Evolutionary conservation across 306 rosid genomes (phyloP).

Genomic region (Ochetophila trinervis): DNA sequence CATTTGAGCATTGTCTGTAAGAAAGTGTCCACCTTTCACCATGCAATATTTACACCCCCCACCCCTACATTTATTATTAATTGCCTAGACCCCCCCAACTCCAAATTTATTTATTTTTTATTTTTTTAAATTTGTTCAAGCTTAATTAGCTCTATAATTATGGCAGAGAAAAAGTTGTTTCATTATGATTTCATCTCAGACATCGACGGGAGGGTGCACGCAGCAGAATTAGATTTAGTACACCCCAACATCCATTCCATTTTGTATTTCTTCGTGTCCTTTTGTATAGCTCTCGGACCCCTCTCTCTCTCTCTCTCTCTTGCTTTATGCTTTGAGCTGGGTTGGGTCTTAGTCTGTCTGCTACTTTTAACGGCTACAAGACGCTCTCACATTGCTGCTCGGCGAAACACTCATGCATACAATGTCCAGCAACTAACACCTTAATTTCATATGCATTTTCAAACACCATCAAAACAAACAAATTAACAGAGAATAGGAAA

Average conservation of each 20-base stretch:
- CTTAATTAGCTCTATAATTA: no score
- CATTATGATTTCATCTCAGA: no score
- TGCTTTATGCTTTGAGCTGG: neutral
- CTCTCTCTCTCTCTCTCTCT: neutral
- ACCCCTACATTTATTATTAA: conserved; percentile 3
- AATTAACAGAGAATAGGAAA: no score
- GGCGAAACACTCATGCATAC: neutral
- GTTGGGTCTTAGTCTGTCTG: neutral
- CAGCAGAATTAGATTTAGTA: no score
- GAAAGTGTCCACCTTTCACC: conserved; percentile 17
- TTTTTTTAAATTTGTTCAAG: neutral
- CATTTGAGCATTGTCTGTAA: neutral
- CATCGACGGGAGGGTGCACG: no score
- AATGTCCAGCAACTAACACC: neutral
- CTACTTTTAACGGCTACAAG: neutral
- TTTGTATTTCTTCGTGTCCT: conserved; percentile 9
- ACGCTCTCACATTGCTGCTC: neutral
- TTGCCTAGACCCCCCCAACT: neutral
- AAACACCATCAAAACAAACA: no score
- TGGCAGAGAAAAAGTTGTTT: no score
- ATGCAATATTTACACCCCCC: conserved; percentile 15
- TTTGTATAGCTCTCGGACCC: neutral
- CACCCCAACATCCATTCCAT: no score
- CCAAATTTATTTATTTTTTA: neutral
- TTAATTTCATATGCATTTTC: no score